Conservation (phyloP, 2,329 filamentous ascomycete genomes). For the Fusarium euwallaceae region DNA sequence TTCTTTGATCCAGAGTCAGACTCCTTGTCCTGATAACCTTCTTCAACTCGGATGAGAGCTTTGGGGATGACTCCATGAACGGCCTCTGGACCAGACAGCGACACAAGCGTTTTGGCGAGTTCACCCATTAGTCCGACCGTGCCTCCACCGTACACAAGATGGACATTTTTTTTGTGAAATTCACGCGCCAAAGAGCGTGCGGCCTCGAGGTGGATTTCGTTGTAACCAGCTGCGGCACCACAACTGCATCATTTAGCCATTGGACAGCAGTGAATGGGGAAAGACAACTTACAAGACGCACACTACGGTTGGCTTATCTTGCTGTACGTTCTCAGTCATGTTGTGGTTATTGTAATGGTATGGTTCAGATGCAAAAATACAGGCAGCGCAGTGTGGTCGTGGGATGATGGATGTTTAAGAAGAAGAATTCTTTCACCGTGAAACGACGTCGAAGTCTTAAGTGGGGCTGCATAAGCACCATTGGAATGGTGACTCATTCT, state of each 20-base stretch:
- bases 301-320: neutral
- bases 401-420: neutral
- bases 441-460: neutral
- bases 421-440: neutral
- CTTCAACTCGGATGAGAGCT: constrained; percentile 2
- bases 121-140: constrained; percentile 8
- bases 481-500: neutral
- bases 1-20: neutral
- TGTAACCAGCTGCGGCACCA: neutral
- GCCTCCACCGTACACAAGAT: constrained; percentile 8
- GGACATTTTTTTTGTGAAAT: constrained; percentile 1
- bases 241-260: neutral
- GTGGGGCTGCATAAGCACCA: neutral
- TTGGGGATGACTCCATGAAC: constrained; percentile 5
- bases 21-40: constrained; percentile 4
- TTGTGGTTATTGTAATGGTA: neutral
- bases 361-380: neutral
- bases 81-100: neutral
- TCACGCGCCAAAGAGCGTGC: neutral
- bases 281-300: neutral
- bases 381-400: neutral
- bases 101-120: constrained; percentile 6
- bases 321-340: neutral
- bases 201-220: constrained; percentile 1
- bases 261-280: neutral